Conservation (phyloP, 2,329 filamentous ascomycete genomes). For the Ustulina deusta region DNA sequence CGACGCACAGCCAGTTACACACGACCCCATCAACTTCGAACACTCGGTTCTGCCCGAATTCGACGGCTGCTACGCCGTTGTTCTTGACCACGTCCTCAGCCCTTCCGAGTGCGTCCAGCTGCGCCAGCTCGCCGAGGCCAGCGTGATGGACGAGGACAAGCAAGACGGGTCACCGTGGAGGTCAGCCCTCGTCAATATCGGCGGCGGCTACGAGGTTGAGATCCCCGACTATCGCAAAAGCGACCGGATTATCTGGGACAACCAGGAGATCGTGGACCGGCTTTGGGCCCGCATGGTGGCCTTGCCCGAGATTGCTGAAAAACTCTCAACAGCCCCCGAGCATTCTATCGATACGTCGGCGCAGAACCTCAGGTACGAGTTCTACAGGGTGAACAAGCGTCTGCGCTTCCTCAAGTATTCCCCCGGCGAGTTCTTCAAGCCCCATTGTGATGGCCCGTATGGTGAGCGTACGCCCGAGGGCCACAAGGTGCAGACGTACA, state of each 20-base stretch:
- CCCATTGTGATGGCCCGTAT: constrained; percentile 77
- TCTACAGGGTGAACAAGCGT: constrained; percentile 73
- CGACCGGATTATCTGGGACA: constrained; percentile 83
- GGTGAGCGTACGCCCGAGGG: constrained; percentile 61
- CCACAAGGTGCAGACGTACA: constrained; percentile 59
- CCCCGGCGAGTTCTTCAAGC: constrained; percentile 77
- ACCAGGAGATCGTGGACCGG: constrained; percentile 69
- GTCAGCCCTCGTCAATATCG: constrained; percentile 76
- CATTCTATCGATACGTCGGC: constrained; percentile 51
- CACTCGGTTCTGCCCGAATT: constrained; percentile 64
- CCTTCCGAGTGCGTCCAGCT: constrained; percentile 72
- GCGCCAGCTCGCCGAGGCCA: constrained; percentile 62
- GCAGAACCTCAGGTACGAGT: constrained; percentile 53
- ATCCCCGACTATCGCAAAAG: constrained; percentile 72
- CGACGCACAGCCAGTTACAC: constrained; percentile 58
- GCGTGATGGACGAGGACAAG: constrained; percentile 61
- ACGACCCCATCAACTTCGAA: constrained; percentile 66
- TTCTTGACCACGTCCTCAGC: constrained; percentile 73
- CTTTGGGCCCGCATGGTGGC: constrained; percentile 70
- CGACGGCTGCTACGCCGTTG: constrained; percentile 65
- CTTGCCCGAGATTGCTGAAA: constrained; percentile 56
- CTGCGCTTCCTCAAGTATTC: constrained; percentile 81
- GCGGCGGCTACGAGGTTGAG: constrained; percentile 69
- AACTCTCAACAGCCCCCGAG: constrained; percentile 54
- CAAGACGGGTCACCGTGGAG: constrained; percentile 64